Conservation (phyloP, 1,139 yeast species). For the Blastobotrys illinoisensis region DNA sequence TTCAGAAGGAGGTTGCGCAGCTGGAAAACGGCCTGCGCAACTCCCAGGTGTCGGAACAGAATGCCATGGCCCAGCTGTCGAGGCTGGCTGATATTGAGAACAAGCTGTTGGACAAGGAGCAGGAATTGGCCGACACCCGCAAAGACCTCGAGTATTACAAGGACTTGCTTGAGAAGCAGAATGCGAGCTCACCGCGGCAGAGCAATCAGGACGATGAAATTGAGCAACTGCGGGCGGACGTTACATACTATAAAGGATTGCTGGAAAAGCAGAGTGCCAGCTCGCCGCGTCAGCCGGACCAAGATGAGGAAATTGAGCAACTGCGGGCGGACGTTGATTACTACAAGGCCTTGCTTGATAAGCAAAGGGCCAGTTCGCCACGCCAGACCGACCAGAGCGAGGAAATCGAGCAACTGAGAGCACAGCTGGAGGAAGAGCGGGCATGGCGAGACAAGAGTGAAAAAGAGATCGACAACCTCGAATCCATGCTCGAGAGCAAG, state of each 20-base stretch:
- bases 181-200: not conserved
- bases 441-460: slow-evolving; percentile 14
- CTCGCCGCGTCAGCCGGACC: not conserved
- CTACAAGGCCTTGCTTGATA: slow-evolving; percentile 13
- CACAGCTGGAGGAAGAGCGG: slow-evolving; percentile 16
- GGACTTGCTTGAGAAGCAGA: slow-evolving; percentile 1
- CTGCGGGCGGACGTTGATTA: slow-evolving; percentile 21
- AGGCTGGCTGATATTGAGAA: slow-evolving; percentile 32
- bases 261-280: not conserved
- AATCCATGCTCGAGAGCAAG: slow-evolving; percentile 28
- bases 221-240: not conserved
- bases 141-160: slow-evolving; percentile 25
- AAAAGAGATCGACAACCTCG: slow-evolving; percentile 27
- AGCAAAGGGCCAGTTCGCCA: not conserved
- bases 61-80: slow-evolving; percentile 24
- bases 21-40: slow-evolving; percentile 23
- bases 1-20: slow-evolving; percentile 22
- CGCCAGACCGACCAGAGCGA: not conserved
- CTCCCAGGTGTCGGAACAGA: slow-evolving; percentile 23
- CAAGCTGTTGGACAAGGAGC: slow-evolving; percentile 29
- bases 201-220: not conserved
- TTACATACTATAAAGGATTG: slow-evolving; percentile 22
- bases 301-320: not conserved
- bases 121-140: slow-evolving; percentile 25
- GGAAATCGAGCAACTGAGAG: not conserved